A percentile compares a stretch with the other conserved stretches of the same genome.
phyloP scores from a whole-genome alignment of 805 yeast genomes.

The Grigorovia jiainica region DNA sequence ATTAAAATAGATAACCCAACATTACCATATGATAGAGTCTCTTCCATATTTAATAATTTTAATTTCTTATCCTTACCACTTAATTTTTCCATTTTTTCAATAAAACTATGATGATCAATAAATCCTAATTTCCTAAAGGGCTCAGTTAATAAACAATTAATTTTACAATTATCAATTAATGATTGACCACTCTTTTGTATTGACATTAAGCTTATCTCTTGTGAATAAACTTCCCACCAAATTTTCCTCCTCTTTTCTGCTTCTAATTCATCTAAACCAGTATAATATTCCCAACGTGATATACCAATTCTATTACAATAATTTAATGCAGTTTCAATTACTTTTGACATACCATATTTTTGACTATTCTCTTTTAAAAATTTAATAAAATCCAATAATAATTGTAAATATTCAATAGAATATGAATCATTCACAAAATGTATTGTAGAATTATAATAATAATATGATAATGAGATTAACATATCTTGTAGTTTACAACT shows the following conservation, averaged over 20 bases:
- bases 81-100: constrained; percentile 3
- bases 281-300: constrained; percentile 26
- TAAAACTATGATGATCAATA: constrained; percentile 13
- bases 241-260: constrained; percentile 21
- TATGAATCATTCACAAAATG: constrained; percentile 11
- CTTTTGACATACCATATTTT: constrained; percentile 16
- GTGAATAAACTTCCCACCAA: constrained; percentile 24
- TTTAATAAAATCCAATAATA: constrained; percentile 17
- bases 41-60: constrained; percentile 9
- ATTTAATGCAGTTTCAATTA: constrained; percentile 14
- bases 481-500: constrained; percentile 16
- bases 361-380: constrained; percentile 21
- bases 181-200: constrained; percentile 15
- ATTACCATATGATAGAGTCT: constrained; percentile 13
- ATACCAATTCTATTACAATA: constrained; percentile 21
- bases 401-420: constrained; percentile 17
- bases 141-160: constrained; percentile 20
- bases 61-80: constrained; percentile 4
- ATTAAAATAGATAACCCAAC: constrained; percentile 10
- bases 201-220: constrained; percentile 12
- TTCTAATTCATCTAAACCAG: constrained; percentile 19
- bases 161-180: constrained; percentile 13
- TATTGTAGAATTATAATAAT: constrained; percentile 17
- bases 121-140: constrained; percentile 18
- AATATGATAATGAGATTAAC: constrained; percentile 15